phyloP scores from a whole-genome alignment of 1,284 basidiomycete genomes.

The Marasmius fiardii region DNA sequence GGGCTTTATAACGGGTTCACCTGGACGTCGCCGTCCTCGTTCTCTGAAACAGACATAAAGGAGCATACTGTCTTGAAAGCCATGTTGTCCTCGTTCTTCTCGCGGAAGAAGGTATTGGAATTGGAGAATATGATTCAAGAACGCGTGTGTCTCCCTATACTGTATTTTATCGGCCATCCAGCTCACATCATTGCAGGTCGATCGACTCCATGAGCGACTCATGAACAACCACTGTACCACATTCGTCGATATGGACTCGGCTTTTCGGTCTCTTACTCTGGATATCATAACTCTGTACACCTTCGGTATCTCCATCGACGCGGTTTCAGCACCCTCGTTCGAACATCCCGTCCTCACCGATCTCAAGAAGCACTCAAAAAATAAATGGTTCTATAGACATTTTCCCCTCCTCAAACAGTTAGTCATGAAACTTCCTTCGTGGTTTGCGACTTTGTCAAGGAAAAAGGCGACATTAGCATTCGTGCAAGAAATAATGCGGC shows the following conservation, averaged over 20 bases:
- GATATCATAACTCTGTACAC: conserved; percentile 28
- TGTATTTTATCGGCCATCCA: too few species aligned
- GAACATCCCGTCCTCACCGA: conserved; percentile 22
- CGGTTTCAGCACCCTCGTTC: conserved; percentile 22
- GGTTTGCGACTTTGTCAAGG: conserved; percentile 16
- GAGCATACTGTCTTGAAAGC: not conserved
- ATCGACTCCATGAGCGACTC: conserved; percentile 17
- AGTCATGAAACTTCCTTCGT: not conserved
- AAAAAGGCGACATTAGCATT: not conserved
- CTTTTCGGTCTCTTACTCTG: conserved; percentile 17
- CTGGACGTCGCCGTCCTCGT: not conserved
- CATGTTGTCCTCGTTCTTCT: conserved; percentile 2
- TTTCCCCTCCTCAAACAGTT: conserved; percentile 23
- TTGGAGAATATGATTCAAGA: conserved; percentile 1
- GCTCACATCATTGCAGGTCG: conserved; percentile 14
- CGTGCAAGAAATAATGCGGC: not conserved
- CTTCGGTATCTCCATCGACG: conserved; percentile 21
- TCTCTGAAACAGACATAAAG: not conserved
- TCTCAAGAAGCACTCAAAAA: conserved; percentile 16
- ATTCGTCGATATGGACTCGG: conserved; percentile 18
- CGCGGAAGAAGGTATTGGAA: not conserved
- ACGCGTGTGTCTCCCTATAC: not conserved
- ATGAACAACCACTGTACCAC: conserved; percentile 5
- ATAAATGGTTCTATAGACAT: conserved; percentile 22
- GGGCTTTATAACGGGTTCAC: not conserved